These are phyloP conservation scores for Eimeria falciformis DNA, from an alignment of 169 alveolate species.

Conservation along the genomic window DNA sequence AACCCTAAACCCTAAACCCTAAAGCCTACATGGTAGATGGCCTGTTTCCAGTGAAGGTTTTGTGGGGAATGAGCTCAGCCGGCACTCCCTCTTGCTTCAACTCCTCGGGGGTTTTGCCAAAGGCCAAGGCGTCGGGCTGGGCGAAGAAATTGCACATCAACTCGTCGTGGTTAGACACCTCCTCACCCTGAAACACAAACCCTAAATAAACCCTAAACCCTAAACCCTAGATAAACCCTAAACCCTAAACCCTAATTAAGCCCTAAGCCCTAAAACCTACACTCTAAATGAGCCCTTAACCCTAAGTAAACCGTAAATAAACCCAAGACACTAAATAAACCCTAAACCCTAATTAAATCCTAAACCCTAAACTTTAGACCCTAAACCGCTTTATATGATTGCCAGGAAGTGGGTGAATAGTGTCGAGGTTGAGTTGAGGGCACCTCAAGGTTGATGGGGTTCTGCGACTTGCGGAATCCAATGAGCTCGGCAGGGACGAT, in stretches of 20 bases:
- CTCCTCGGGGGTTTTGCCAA: constrained; percentile 82
- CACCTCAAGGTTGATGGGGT: constrained; percentile 85
- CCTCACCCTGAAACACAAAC: not conserved
- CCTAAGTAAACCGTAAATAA: too few species aligned
- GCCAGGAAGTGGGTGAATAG: not conserved
- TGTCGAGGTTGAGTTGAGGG: not conserved
- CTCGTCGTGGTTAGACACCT: constrained; percentile 88
- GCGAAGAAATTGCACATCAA: constrained; percentile 99
- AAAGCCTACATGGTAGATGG: constrained; percentile 88
- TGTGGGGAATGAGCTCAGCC: constrained; percentile 91
- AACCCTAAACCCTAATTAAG: too few species aligned
- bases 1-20: not conserved
- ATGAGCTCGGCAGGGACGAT: constrained; percentile 97
- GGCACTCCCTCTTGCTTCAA: constrained; percentile 82
- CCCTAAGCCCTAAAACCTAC: too few species aligned
- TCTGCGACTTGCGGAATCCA: constrained; percentile 95
- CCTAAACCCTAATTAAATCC: too few species aligned
- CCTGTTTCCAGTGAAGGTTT: constrained; percentile 97
- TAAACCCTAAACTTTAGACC: constrained; percentile 1
- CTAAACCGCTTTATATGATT: constrained; percentile 20
- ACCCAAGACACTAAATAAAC: too few species aligned
- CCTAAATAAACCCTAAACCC: not conserved
- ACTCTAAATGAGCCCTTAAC: too few species aligned
- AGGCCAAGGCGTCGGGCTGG: constrained; percentile 99
- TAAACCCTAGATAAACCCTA: not conserved